Conservation (phyloP, 768 basidiomycete species). For the Auricularia cornea region DNA sequence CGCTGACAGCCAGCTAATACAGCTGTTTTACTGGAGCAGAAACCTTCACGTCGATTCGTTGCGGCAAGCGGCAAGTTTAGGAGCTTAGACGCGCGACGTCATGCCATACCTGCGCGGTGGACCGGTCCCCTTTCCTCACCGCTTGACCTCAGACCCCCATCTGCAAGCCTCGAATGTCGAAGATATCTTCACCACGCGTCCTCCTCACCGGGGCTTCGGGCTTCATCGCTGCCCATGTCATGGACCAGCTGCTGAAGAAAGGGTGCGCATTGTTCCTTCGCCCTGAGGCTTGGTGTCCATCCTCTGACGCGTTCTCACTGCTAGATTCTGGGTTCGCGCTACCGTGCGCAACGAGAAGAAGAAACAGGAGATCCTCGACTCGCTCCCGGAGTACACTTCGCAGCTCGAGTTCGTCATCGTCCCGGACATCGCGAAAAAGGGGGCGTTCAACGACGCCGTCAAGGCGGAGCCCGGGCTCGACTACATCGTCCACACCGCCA, state of each 20-base stretch:
- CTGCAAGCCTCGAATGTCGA: too few species aligned
- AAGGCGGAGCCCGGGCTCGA: conserved; percentile 32
- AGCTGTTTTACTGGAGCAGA: too few species aligned
- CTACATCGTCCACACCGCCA: conserved; percentile 39
- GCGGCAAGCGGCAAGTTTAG: too few species aligned
- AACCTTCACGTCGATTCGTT: too few species aligned
- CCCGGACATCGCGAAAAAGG: background rate
- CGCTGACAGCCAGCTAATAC: too few species aligned
- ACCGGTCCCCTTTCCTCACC: too few species aligned
- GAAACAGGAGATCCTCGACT: conserved; percentile 1
- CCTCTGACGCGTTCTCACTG: background rate
- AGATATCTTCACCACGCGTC: background rate
- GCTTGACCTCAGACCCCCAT: too few species aligned
- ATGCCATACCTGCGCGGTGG: too few species aligned
- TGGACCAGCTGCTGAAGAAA: background rate
- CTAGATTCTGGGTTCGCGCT: conserved; percentile 1
- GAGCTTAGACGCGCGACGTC: too few species aligned
- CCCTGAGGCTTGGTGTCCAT: background rate
- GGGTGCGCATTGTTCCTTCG: background rate
- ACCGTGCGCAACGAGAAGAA: conserved; percentile 7
- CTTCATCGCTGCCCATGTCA: conserved; percentile 4
- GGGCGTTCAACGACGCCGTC: conserved; percentile 42
- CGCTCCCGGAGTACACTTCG: background rate
- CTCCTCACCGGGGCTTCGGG: conserved; percentile 7
- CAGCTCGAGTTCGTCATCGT: conserved; percentile 5